Conservation (phyloP, 192 early-diverging fungal species). For the Umbelopsis ramanniana region DNA sequence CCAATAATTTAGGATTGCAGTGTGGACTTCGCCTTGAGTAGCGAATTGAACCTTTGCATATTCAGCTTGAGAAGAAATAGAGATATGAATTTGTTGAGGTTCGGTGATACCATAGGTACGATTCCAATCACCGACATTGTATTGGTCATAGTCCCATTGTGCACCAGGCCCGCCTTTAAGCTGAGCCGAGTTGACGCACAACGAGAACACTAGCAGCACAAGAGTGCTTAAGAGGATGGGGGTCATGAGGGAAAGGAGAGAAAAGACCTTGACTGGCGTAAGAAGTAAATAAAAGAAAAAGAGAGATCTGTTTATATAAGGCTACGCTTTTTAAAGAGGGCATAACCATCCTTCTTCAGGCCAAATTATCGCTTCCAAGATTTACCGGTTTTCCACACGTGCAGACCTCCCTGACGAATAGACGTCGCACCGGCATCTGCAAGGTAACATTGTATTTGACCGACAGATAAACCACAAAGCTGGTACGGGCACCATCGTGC, state of each 20-base stretch:
- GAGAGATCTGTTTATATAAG: not conserved
- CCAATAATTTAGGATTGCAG: slow-evolving; percentile 36
- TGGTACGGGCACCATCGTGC: too few species aligned
- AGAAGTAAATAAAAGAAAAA: not conserved
- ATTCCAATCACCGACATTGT: slow-evolving; percentile 37
- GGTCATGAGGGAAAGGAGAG: not conserved
- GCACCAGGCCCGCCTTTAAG: slow-evolving; percentile 25
- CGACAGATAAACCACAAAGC: too few species aligned
- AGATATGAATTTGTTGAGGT: slow-evolving; percentile 42
- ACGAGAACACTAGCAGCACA: not conserved
- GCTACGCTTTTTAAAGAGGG: too few species aligned
- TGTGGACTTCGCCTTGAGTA: slow-evolving; percentile 11
- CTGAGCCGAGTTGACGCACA: not conserved
- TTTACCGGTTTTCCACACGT: not conserved
- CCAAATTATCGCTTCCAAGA: too few species aligned
- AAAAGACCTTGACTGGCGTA: not conserved
- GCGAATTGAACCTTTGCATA: slow-evolving; percentile 41
- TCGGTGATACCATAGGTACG: slow-evolving; percentile 30
- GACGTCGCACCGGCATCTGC: too few species aligned
- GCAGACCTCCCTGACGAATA: not conserved
- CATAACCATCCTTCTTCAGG: too few species aligned
- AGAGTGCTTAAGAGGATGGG: not conserved
- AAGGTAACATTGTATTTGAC: too few species aligned
- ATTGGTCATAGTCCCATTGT: slow-evolving; percentile 21
- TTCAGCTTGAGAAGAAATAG: slow-evolving; percentile 24